Evolutionary conservation across 78 protist genomes (phyloP).

Genomic region (Planoprotostelium fungivorum): DNA sequence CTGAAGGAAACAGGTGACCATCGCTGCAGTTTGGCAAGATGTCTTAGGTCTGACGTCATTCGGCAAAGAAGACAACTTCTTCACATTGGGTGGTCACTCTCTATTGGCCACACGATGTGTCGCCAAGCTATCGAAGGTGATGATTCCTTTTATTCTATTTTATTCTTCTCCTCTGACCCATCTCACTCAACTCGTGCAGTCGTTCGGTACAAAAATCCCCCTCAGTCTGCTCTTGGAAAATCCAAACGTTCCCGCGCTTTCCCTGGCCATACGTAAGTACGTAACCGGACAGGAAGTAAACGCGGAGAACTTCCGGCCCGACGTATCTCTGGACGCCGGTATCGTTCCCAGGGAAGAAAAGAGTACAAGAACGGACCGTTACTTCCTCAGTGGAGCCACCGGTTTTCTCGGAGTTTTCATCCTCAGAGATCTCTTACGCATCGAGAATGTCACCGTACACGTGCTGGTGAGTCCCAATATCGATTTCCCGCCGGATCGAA

Average conservation of each 20-base stretch:
- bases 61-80: slow-evolving; percentile 42
- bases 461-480: background rate
- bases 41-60: background rate
- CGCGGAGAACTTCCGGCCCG: background rate
- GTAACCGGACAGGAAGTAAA: background rate
- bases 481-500: too few relatives aligned
- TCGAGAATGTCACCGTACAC: background rate
- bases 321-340: background rate
- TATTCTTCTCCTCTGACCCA: too few relatives aligned
- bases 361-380: background rate
- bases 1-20: slow-evolving; percentile 1
- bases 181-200: background rate
- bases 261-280: background rate
- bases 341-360: background rate
- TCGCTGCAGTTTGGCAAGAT: slow-evolving; percentile 28
- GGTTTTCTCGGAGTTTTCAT: slow-evolving; percentile 66
- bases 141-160: too few relatives aligned
- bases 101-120: slow-evolving; percentile 3
- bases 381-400: slow-evolving; percentile 53
- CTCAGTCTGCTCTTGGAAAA: background rate
- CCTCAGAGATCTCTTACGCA: background rate
- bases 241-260: background rate
- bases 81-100: slow-evolving; percentile 70
- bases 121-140: slow-evolving; percentile 8
- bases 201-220: background rate